phyloP scores from a whole-genome alignment of 202 grass and related monocot genomes.

The Zoysia matrella region DNA sequence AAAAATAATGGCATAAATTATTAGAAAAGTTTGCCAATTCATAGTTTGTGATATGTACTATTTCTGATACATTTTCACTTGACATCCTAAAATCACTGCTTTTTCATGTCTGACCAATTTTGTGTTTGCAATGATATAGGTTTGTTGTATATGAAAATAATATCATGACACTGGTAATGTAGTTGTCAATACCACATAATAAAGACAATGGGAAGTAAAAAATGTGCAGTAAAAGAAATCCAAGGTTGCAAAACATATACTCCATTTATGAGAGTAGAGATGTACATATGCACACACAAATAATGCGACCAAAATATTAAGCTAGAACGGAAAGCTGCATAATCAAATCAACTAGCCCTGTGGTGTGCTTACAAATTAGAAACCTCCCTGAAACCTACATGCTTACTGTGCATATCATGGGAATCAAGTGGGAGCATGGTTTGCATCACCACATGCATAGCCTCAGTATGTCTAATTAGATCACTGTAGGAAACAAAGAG shows the following conservation, averaged over 20 bases:
- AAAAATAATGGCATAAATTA: not conserved
- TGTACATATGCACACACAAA: not conserved
- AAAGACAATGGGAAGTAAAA: not conserved
- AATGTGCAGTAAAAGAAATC: not conserved
- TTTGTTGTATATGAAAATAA: not conserved
- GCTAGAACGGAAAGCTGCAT: not conserved
- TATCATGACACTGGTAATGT: not conserved
- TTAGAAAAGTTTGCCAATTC: not conserved
- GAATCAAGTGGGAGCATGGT: not conserved
- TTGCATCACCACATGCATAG: constrained; percentile 7
- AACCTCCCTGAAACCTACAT: not conserved
- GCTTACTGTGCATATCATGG: not conserved
- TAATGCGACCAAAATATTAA: not conserved
- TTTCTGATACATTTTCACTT: not conserved
- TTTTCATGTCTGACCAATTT: not conserved
- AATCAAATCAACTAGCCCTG: not conserved
- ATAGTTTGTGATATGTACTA: not conserved
- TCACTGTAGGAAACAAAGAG: constrained; percentile 3
- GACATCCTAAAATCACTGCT: not conserved
- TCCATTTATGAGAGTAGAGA: not conserved
- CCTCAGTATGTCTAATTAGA: not conserved
- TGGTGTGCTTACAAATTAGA: not conserved
- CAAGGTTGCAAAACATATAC: not conserved
- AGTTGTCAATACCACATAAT: not conserved
- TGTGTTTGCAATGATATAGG: not conserved